Evolutionary conservation across 2,329 filamentous ascomycete species (phyloP).

Genomic region (Curvularia hawaiiensis): DNA sequence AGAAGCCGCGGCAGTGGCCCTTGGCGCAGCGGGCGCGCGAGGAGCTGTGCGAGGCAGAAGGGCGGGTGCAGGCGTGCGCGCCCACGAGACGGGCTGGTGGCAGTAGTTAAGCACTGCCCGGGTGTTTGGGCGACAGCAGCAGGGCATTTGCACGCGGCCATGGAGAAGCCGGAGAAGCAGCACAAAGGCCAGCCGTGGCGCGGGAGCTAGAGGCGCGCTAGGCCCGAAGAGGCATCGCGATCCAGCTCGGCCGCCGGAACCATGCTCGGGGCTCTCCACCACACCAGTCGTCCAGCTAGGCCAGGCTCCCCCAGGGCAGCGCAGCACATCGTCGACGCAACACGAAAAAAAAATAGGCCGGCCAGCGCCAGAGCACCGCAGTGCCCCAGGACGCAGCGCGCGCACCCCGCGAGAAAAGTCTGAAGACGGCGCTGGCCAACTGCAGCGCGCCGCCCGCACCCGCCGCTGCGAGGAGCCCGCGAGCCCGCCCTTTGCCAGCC

Average conservation of each 20-base stretch:
- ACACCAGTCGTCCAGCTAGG: too few species aligned
- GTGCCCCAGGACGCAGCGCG: slow-evolving; percentile 18
- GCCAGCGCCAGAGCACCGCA: slow-evolving; percentile 7
- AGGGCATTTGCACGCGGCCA: background rate
- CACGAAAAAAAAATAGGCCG: background rate
- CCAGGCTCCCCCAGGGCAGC: background rate
- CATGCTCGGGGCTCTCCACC: slow-evolving; percentile 24
- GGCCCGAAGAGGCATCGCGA: slow-evolving; percentile 14
- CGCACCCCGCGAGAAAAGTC: slow-evolving; percentile 37
- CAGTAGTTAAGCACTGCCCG: background rate
- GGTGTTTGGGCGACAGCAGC: background rate
- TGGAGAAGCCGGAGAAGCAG: slow-evolving; percentile 46
- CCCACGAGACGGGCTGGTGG: background rate
- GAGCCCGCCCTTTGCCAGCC: background rate
- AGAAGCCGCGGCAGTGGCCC: background rate
- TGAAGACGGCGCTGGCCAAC: slow-evolving; percentile 26
- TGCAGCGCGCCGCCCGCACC: slow-evolving; percentile 12
- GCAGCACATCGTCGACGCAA: slow-evolving; percentile 12
- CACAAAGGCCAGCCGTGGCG: slow-evolving; percentile 21
- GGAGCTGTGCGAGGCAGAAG: background rate
- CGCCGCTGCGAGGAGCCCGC: too few species aligned
- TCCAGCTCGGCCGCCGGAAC: slow-evolving; percentile 25
- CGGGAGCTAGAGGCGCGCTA: slow-evolving; percentile 28
- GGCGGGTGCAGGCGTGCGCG: background rate
- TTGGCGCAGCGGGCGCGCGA: background rate